A percentile compares a stretch with the other conserved stretches of the same genome.
phyloP scores from a whole-genome alignment of 2,329 filamentous ascomycete genomes.

The Ascochyta koolunga region DNA sequence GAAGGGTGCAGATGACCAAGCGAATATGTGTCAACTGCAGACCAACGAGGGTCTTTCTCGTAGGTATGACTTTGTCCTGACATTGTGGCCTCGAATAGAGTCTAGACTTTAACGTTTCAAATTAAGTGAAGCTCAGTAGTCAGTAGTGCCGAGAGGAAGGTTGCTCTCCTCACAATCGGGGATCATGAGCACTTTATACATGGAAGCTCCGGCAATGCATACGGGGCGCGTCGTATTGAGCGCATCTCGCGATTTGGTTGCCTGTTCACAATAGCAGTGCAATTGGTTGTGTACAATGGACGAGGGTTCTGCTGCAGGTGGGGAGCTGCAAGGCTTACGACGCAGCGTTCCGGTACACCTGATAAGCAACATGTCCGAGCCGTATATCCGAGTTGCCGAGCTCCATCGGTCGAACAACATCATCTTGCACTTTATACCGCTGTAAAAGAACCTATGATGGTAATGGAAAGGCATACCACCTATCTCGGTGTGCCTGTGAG shows the following conservation, averaged over 20 bases:
- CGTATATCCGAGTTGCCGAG: conserved; percentile 13
- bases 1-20: conserved; percentile 44
- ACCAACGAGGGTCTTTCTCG: conserved; percentile 47
- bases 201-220: neutral
- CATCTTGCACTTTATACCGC: neutral
- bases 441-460: neutral
- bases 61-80: conserved; percentile 25
- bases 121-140: neutral
- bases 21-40: conserved; percentile 48
- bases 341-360: conserved; percentile 3
- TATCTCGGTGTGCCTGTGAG: neutral
- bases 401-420: neutral
- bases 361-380: conserved; percentile 13
- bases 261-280: neutral
- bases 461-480: too few relatives aligned
- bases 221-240: neutral
- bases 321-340: conserved; percentile 5
- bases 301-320: neutral
- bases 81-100: conserved; percentile 8
- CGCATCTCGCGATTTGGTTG: conserved; percentile 7
- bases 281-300: neutral
- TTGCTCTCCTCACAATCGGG: neutral
- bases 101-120: neutral
- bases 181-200: neutral
- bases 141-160: neutral